Conservation (phyloP, 164 flowering plant species). For the Buxus sempervirens region DNA sequence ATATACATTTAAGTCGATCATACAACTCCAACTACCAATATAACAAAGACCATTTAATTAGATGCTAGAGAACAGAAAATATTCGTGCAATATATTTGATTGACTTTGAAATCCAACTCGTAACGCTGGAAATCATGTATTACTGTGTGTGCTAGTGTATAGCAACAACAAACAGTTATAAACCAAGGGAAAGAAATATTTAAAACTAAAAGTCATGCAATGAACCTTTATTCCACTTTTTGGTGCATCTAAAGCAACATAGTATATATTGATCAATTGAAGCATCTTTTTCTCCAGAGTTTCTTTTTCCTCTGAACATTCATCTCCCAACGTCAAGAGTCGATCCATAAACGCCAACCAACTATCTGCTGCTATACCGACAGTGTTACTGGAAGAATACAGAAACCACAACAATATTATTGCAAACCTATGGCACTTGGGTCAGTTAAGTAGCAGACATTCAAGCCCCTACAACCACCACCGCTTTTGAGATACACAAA, state of each 20-base stretch:
- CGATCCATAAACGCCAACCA: slow-evolving; percentile 81
- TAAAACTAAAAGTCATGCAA: not conserved
- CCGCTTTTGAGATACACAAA: no score
- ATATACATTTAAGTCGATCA: not conserved
- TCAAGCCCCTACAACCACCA: no score
- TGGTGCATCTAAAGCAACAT: slow-evolving; percentile 86
- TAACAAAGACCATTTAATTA: not conserved
- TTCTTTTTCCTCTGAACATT: slow-evolving; percentile 34
- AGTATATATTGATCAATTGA: slow-evolving; percentile 60
- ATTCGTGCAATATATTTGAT: no score
- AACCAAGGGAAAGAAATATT: not conserved
- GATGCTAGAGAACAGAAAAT: not conserved
- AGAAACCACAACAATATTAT: slow-evolving; percentile 14
- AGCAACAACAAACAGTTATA: no score
- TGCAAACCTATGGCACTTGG: not conserved
- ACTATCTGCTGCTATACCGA: slow-evolving; percentile 64
- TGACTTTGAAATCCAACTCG: no score
- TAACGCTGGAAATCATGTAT: not conserved
- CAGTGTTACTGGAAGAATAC: slow-evolving; percentile 35
- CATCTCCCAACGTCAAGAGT: slow-evolving; percentile 44
- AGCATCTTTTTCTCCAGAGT: slow-evolving; percentile 36
- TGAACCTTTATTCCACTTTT: slow-evolving; percentile 66
- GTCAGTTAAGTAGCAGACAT: no score
- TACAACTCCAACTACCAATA: not conserved
- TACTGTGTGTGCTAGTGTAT: no score